A percentile compares a stretch with the other conserved stretches of the same genome.
phyloP scores from a whole-genome alignment of 108 stramenopile genomes.

The Cyclotella sp. region DNA sequence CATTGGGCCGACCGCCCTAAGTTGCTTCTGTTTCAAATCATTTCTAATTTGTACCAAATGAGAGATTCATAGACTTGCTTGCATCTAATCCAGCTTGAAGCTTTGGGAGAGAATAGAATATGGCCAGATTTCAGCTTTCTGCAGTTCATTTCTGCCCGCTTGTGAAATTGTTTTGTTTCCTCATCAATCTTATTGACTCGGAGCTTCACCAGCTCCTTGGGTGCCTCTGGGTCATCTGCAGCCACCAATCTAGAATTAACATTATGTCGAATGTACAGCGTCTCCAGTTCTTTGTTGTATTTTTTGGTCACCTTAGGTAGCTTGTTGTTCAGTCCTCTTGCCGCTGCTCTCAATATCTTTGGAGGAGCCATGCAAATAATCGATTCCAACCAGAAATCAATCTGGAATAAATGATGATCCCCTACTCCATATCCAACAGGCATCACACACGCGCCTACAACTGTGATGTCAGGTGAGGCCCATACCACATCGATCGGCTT shows the following conservation, averaged over 20 bases:
- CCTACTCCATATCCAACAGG: conserved; percentile 27
- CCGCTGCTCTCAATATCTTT: neutral
- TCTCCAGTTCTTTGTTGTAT: conserved; percentile 16
- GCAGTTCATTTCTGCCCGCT: conserved; percentile 25
- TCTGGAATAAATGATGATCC: conserved; percentile 11
- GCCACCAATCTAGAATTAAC: neutral
- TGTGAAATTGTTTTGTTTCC: neutral
- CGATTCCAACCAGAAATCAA: no score
- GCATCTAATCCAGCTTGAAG: conserved; percentile 15
- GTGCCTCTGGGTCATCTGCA: neutral
- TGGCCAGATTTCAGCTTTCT: conserved; percentile 6
- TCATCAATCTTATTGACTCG: conserved; percentile 5
- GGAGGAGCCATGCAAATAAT: conserved; percentile 11
- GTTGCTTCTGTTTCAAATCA: conserved; percentile 12
- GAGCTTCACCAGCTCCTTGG: neutral
- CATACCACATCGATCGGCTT: conserved; percentile 26
- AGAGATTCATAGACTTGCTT: conserved; percentile 8
- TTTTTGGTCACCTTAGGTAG: neutral
- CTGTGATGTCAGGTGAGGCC: conserved; percentile 2
- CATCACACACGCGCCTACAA: conserved; percentile 16
- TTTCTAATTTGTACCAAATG: neutral
- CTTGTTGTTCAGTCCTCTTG: conserved; percentile 20
- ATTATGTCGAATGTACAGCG: neutral
- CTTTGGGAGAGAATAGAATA: conserved; percentile 31
- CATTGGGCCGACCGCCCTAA: neutral